A percentile compares a stretch with the other conserved stretches of the same genome.
Conservation (phyloP, 2,329 filamentous ascomycete genomes). For the Eutypa lata region DNA sequence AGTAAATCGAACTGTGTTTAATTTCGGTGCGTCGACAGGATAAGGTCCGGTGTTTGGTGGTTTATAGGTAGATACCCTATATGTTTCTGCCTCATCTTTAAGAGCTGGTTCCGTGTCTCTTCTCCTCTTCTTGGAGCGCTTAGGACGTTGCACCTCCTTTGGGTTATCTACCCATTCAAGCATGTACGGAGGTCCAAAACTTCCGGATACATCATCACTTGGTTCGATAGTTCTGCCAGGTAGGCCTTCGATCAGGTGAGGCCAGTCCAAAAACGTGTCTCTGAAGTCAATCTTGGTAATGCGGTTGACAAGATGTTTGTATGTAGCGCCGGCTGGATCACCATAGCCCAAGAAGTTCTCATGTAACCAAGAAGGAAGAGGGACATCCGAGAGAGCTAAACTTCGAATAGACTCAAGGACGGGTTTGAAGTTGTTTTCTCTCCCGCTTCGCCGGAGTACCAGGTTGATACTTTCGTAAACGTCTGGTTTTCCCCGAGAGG, state of each 20-base stretch:
- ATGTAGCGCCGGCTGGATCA: conserved; percentile 82
- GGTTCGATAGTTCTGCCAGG: conserved; percentile 86
- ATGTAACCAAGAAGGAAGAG: conserved; percentile 86
- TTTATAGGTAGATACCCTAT: conserved; percentile 87
- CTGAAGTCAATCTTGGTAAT: conserved; percentile 81
- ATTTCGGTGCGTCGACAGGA: conserved; percentile 74
- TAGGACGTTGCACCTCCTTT: conserved; percentile 47
- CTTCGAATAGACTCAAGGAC: conserved; percentile 88
- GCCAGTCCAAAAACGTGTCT: conserved; percentile 94
- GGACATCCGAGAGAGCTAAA: conserved; percentile 79
- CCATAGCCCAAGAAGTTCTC: conserved; percentile 98
- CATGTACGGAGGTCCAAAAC: conserved; percentile 85
- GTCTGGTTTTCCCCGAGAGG: conserved; percentile 66
- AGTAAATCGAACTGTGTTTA: conserved; percentile 85
- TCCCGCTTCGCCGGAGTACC: conserved; percentile 74
- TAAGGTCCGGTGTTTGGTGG: conserved; percentile 88
- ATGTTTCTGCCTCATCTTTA: conserved; percentile 59
- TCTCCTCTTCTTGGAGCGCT: conserved; percentile 81
- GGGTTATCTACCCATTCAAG: conserved; percentile 63
- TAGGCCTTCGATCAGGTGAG: conserved; percentile 85
- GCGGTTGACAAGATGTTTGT: conserved; percentile 76
- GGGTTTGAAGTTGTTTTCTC: conserved; percentile 97
- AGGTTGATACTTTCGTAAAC: conserved; percentile 85
- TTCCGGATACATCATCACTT: conserved; percentile 64
- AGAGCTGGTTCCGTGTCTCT: conserved; percentile 69